A percentile compares a stretch with the other conserved stretches of the same genome.
Conservation (phyloP, 805 yeast species). For the Starmera amethionina region DNA sequence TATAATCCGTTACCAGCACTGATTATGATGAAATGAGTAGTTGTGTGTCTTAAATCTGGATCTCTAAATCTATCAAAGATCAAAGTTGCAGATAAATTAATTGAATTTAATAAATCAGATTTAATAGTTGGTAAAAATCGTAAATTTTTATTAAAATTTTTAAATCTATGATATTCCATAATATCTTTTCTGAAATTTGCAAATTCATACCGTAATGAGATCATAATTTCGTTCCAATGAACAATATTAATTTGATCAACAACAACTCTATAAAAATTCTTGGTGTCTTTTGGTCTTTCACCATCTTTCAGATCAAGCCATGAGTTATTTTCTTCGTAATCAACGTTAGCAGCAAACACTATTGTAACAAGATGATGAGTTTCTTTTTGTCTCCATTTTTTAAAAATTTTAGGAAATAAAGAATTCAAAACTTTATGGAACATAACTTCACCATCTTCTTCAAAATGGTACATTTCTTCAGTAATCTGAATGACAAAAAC, state of each 20-base stretch:
- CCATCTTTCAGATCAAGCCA: constrained; percentile 60
- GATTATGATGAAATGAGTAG: constrained; percentile 79
- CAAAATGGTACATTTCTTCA: constrained; percentile 97
- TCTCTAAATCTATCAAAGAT: constrained; percentile 71
- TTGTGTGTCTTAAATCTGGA: constrained; percentile 80
- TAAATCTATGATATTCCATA: constrained; percentile 30
- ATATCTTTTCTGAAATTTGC: constrained; percentile 73
- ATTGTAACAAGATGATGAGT: constrained; percentile 90
- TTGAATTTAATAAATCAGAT: constrained; percentile 81
- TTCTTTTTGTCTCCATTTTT: constrained; percentile 76
- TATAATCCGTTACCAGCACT: constrained; percentile 92
- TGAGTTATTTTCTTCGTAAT: constrained; percentile 30
- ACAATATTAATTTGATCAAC: constrained; percentile 88
- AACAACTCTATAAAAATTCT: constrained; percentile 84
- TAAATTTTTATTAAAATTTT: constrained; percentile 25
- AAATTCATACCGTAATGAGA: constrained; percentile 74
- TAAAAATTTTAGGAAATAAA: constrained; percentile 82
- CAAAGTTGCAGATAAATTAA: constrained; percentile 72
- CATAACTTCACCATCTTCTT: constrained; percentile 90
- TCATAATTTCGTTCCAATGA: constrained; percentile 91
- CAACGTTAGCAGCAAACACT: constrained; percentile 75
- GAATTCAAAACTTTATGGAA: constrained; percentile 88
- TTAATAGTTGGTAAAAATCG: constrained; percentile 77
- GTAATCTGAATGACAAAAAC: constrained; percentile 82
- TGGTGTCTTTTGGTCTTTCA: constrained; percentile 54